These are phyloP conservation scores for Tylopilus balloui DNA, from an alignment of 768 basidiomycete genomes.

Conservation along the genomic window DNA sequence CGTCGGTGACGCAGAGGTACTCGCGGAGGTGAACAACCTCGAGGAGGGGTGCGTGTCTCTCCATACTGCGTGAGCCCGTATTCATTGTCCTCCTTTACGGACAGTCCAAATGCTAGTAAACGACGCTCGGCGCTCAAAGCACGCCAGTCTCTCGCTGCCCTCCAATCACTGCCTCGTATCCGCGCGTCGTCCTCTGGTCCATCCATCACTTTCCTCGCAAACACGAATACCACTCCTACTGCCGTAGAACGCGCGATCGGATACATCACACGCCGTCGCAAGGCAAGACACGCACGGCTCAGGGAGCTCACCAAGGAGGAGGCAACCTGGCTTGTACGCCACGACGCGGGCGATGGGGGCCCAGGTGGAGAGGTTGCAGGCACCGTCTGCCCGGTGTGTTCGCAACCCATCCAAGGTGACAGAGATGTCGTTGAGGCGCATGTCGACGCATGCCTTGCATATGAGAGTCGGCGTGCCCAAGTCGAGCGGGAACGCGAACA, in stretches of 20 bases:
- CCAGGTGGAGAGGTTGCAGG: conserved; percentile 37
- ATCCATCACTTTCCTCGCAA: conserved; percentile 12
- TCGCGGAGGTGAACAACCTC: conserved; percentile 44
- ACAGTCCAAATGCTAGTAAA: conserved; percentile 17
- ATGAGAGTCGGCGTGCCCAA: conserved; percentile 42
- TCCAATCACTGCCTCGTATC: conserved; percentile 24
- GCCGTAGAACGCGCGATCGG: conserved; percentile 53
- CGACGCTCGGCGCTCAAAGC: conserved; percentile 45
- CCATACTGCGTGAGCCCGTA: conserved; percentile 12
- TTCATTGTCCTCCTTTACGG: conserved; percentile 32
- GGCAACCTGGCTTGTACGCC: conserved; percentile 29
- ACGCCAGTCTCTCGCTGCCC: conserved; percentile 35
- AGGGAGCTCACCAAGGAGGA: conserved; percentile 66
- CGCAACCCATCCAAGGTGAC: conserved; percentile 54
- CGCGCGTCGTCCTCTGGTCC: conserved; percentile 17
- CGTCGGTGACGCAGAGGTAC: conserved; percentile 57
- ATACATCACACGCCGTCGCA: conserved; percentile 63
- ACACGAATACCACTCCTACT: conserved; percentile 22
- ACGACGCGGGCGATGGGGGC: conserved; percentile 29
- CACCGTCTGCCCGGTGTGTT: conserved; percentile 69
- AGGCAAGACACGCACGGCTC: conserved; percentile 60
- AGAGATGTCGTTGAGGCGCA: conserved; percentile 73
- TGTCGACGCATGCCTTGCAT: conserved; percentile 72
- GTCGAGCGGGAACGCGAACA: conserved; percentile 29
- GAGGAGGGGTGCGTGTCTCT: conserved; percentile 48